Evolutionary conservation across 2,329 filamentous ascomycete genomes (phyloP), one percentile per base, ranked within the genome.

Genomic region (Sclerotinia trifoliorum): DNA sequence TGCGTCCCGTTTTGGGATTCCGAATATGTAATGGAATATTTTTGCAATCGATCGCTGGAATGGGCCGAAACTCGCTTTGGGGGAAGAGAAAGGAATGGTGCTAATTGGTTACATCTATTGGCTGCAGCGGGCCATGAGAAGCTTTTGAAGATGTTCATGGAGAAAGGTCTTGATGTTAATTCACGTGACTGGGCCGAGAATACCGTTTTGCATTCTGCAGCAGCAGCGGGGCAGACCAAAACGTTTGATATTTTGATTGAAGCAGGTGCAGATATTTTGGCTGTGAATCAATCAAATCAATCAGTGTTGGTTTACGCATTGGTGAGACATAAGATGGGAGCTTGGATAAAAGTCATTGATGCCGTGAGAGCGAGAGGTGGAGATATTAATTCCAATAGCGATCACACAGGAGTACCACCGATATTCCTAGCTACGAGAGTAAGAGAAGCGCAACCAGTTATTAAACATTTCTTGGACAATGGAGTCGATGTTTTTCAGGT

Each of bases 71-170:
- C 65, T 24, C 57, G 49, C 15, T 67, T 67, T 48, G 65, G 65
- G 5, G 65, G 65, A 17, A 52, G 57, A 26, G 65, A 67, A n/a
- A 67, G 57, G 54, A 67, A 67, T 55, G 65, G 65, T 10, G 65
- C 65, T 54, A 67, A 48, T 44, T 67, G 65, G 65, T 63, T 67
- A 63, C 65, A 67, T 63, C 24, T 67, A 24, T 42, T 67, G 13
- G 65, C 56, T 29, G 44, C 29, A 21, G 35, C 24, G 32, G 65
- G 49, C 1, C 65, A 67, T 67, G 35, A 52, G 49, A 63, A 35
- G 32, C 57, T 67, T 5, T 46, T 67, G 35, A 54, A 3, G 26
- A 44, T 67, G 48, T 67, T 67, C 21, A n/a, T 55, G 13, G 2
- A 29, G 35, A 67, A 67, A 29, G 65, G 65, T 48, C 35, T 67